Evolutionary conservation across 768 basidiomycete species (phyloP).

Genomic region (Fistulinella prunicolor): DNA sequence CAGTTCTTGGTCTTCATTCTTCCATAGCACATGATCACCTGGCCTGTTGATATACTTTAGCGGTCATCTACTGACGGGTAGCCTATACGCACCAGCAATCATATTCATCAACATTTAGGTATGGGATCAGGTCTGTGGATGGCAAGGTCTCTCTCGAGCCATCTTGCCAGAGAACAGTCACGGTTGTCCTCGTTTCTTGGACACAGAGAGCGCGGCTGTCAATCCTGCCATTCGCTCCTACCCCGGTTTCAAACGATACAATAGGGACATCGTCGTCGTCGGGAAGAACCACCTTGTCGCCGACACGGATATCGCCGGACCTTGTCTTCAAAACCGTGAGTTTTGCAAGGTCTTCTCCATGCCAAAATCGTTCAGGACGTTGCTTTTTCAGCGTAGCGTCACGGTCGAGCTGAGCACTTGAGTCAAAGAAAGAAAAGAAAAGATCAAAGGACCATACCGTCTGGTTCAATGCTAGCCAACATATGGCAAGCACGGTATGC

Average conservation of each 20-base stretch:
- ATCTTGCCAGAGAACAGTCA: constrained; percentile 86
- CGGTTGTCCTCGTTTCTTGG: constrained; percentile 63
- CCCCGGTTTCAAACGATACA: constrained; percentile 59
- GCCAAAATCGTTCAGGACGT: constrained; percentile 78
- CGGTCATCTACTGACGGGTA: background rate
- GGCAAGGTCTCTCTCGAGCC: constrained; percentile 61
- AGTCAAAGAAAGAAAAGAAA: constrained; percentile 2
- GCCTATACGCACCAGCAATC: constrained; percentile 70
- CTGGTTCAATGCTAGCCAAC: constrained; percentile 89
- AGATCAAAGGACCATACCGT: constrained; percentile 44
- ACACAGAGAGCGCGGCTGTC: constrained; percentile 60
- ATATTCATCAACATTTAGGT: constrained; percentile 86
- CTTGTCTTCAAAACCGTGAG: constrained; percentile 61
- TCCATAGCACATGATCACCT: constrained; percentile 87
- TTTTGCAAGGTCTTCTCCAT: constrained; percentile 56
- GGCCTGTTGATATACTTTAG: constrained; percentile 53
- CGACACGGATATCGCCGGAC: constrained; percentile 68
- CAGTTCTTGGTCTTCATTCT: constrained; percentile 62
- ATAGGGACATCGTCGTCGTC: constrained; percentile 44
- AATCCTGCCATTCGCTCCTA: constrained; percentile 44
- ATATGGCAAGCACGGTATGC: constrained; percentile 75
- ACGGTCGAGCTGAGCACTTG: constrained; percentile 52
- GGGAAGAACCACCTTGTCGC: constrained; percentile 67
- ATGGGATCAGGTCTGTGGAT: constrained; percentile 70
- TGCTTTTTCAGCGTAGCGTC: constrained; percentile 50